These are phyloP conservation scores for Amaranthus cruentus DNA, from an alignment of 148 eudicot species.

Conservation along the genomic window DNA sequence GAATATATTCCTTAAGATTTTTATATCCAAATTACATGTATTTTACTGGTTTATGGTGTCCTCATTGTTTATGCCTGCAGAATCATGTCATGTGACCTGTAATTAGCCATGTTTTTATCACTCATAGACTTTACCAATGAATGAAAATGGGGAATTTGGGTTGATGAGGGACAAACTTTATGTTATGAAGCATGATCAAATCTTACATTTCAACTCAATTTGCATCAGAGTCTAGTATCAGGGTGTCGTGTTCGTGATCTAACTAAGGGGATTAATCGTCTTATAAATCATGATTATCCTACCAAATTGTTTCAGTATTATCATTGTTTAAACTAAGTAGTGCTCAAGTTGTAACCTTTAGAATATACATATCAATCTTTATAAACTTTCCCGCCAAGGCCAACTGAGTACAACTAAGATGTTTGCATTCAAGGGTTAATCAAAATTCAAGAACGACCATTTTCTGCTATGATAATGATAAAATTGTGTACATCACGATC, in stretches of 20 bases:
- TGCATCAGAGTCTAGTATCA: not conserved
- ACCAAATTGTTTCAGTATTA: not conserved
- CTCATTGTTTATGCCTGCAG: slow-evolving; percentile 10
- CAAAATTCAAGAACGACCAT: too few species aligned
- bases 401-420: too few species aligned
- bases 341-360: too few species aligned
- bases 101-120: slow-evolving; percentile 20
- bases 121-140: not conserved
- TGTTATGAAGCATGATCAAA: slow-evolving; percentile 14
- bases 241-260: slow-evolving; percentile 1
- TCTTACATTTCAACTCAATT: slow-evolving; percentile 6
- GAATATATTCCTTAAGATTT: slow-evolving; percentile 25
- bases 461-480: too few species aligned
- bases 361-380: too few species aligned
- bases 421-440: too few species aligned
- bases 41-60: not conserved
- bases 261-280: not conserved
- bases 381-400: too few species aligned
- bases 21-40: not conserved
- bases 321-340: too few species aligned
- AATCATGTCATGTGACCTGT: slow-evolving; percentile 15
- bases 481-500: too few species aligned
- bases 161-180: not conserved
- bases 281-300: not conserved
- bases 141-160: not conserved